phyloP scores from a whole-genome alignment of 495 filamentous ascomycete species.

The Daldinia decipiens region DNA sequence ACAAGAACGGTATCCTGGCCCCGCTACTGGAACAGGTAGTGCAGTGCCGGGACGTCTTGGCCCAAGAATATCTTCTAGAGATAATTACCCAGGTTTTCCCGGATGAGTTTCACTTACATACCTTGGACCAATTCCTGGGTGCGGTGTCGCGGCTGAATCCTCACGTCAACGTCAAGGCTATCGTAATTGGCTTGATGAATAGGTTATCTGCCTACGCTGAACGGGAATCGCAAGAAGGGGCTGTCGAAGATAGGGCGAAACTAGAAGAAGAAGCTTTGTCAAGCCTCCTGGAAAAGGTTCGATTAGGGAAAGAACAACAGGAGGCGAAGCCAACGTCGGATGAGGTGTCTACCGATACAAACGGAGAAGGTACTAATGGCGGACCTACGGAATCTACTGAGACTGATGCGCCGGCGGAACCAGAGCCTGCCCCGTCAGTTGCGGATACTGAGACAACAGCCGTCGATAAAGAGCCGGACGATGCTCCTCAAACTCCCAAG shows the following conservation, averaged over 20 bases:
- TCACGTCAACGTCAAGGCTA: slow-evolving; percentile 96
- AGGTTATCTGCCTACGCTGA: slow-evolving; percentile 91
- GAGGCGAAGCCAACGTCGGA: slow-evolving; percentile 36
- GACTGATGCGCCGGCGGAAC: slow-evolving; percentile 48
- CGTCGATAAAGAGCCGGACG: slow-evolving; percentile 50
- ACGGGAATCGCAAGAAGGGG: slow-evolving; percentile 80
- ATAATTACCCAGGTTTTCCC: slow-evolving; percentile 99
- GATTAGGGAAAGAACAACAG: slow-evolving; percentile 70
- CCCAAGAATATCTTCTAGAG: slow-evolving; percentile 96
- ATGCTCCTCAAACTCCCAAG: slow-evolving; percentile 52
- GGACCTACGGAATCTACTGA: slow-evolving; percentile 49
- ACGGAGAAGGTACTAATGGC: slow-evolving; percentile 47
- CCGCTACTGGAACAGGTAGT: slow-evolving; percentile 96
- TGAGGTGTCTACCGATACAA: slow-evolving; percentile 40
- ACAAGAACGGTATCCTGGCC: slow-evolving; percentile 89
- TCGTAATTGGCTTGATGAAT: slow-evolving; percentile 98
- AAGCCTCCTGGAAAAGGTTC: slow-evolving; percentile 78
- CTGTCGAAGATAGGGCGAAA: slow-evolving; percentile 74
- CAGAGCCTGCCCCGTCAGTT: slow-evolving; percentile 52
- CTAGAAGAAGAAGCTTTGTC: slow-evolving; percentile 85
- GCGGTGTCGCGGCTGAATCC: slow-evolving; percentile 92
- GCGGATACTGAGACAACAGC: slow-evolving; percentile 56
- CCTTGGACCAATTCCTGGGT: slow-evolving; percentile 90
- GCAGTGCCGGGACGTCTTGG: slow-evolving; percentile 94
- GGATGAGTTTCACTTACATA: slow-evolving; percentile 97